Evolutionary conservation across 495 filamentous ascomycete species (phyloP), one percentile per base, ranked within the genome.

Genomic region (Stereocaulon alpinum): DNA sequence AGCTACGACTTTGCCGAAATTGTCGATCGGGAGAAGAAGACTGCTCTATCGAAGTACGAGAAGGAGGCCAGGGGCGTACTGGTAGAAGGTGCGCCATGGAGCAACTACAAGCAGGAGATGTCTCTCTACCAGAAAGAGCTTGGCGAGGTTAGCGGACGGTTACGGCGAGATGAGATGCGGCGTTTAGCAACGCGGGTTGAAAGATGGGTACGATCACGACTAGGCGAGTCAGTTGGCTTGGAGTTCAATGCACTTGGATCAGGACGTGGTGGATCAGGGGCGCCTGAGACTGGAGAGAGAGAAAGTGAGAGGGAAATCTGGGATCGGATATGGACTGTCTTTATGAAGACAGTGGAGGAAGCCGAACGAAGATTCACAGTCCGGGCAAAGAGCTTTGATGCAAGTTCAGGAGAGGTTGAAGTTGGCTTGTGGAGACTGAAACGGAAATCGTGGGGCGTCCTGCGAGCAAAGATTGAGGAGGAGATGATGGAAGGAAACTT

Each of bases 401-500:
- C 93, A 20, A 90, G 82, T 60, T 76, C 88, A 56, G 89, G 91
- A 42, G 93, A 98, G 70, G 90, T 95, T 34, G 87, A 95, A 64
- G 85, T 96, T 40, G 93, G 94, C 3, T 78, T 95, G 2, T 98
- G 93, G 93, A 79, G 91, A 55, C 73, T 98, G 43, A 82, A 92
- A 58, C 81, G 91, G 60, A 96, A 96, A 75, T 91, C 87, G 40
- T 98, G 94, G 94, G 87, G 84, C 29, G 92, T 91, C 9, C 74
- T 98, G 57, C 80, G 86, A 34, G 84, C 87, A 45, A 95, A 88
- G 74, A 88, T 98, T 64, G 94, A 96, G 22, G 93, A 98, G 69
- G 93, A 98, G 70, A 89, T 97, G 71, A 92, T 91, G 80, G 93
- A 97, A 72, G 91, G 92, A 59, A 98, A 97, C 68, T 80, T 98